These are phyloP conservation scores for Solanum infundibuliforme DNA, from an alignment of 257 asterid species.

Conservation along the genomic window DNA sequence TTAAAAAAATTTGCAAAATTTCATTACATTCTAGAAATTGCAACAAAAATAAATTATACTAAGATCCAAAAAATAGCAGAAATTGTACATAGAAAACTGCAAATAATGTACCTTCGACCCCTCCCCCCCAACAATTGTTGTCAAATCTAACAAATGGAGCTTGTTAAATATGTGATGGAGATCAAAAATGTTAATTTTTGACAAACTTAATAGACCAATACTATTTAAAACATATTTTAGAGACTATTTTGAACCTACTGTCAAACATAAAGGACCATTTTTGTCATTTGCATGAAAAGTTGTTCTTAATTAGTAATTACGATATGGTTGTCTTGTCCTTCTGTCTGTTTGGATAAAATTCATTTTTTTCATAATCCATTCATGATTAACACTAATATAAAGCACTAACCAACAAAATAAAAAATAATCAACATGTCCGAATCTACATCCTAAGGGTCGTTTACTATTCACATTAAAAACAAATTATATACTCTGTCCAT, in stretches of 20 bases:
- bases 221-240: background rate
- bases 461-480: background rate
- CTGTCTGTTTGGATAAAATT: background rate
- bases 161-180: background rate
- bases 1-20: rapidly evolving
- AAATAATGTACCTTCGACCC: background rate
- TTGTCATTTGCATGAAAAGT: background rate
- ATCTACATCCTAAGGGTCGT: background rate
- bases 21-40: background rate
- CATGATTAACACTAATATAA: background rate
- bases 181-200: background rate
- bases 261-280: background rate
- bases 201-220: background rate
- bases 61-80: background rate
- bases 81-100: background rate
- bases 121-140: background rate
- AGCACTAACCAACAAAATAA: background rate
- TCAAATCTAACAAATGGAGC: background rate
- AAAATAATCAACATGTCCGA: background rate
- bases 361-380: background rate
- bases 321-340: background rate
- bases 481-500: background rate
- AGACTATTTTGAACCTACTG: background rate
- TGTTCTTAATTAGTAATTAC: background rate
- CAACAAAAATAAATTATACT: background rate